Evolutionary conservation across 805 yeast species (phyloP), one percentile per base, ranked within the genome.

Genomic region (Cyberlindnera americana): DNA sequence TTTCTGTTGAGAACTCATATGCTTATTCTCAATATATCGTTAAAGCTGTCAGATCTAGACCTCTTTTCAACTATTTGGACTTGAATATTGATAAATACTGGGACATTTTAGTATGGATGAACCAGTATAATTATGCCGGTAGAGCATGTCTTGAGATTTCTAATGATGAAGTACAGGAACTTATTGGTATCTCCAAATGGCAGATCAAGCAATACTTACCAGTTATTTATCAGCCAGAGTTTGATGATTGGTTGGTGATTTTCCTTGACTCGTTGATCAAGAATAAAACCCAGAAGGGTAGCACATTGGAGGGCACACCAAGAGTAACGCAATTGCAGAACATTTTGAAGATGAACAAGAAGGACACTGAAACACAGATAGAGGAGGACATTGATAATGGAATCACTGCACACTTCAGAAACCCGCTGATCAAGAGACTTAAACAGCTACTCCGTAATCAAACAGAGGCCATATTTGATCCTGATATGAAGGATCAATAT

Each of bases 31-130:
- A 87, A 49, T 88, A 88, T 56, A 69, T 87, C 30, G 72, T 85
- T 19, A 82, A 83, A 48, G 79, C 95, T 2, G 78, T 87, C 3
- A 70, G 96, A 53, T 70, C 88, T 0, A 84, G 81, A 50, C 91
- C 95, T 0, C 62, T 89, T 48, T 93, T 93, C 65, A 78, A 82
- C 49, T 89, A 79, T 58, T 65, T 93, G 49, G 97, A 90, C 50
- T 62, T 93, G 48, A 64, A 67, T 16, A 81, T 91, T 29, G 72
- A 69, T 11, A 79, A 78, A 53, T 89, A 86, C 56, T 93, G 99
- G 99, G 97, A 93, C 59, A 55, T 83, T n/a, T 65, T 93, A 47
- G 65, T 93, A 2, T 95, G 97, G 98, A 85, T 91, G 95, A 96
- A 93, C 58, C 81, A 83, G 50, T 77, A 76, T 53, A 93, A 93